Base-by-base conservation (phyloP, 306 rosid species). In the Vigna hirtella region DNA sequence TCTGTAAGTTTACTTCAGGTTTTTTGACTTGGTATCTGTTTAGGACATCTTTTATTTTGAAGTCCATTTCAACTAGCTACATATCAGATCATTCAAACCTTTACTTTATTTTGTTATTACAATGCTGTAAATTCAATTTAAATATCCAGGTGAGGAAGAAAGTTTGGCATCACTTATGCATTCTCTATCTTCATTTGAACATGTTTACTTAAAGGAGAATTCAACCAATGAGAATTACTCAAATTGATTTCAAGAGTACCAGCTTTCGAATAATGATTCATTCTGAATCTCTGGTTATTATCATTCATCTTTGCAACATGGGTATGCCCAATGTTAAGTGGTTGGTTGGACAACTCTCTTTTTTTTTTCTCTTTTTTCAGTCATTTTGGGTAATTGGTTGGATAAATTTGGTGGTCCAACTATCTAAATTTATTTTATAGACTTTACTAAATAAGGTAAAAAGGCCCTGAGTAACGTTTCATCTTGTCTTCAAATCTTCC, bases 11-110 rank as follows among this genome's bases (percentile, higher is more conserved):
- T 43, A 63, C 57, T 36, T 49, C 12, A 65, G 24, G 48, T 40
- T 67, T 70, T 26, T 52, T 30, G 52, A 62, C 56, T 69, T 81
- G 45, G 55, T 72, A 53, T 52, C 47, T 47, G 30, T 30, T 52
- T 63, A 38, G 45, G 9, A 20, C 32, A 36, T 59, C 9, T 52
- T 68, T 73, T 12, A 48, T 70, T 52, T 55, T 51, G 17, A 62
- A 38, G 64, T 43, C 6, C 65, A 42, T 73, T 78, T 65, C 12
- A 36, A 12, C 10, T 18, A 70, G 64, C 36, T 70, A 55, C 40
- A 11, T 48, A 53, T 62, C 45, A 63, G 1, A 62, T 83, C 57
- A 61, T 67, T 61, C 34, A 74, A 69, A 66, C 66, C 48, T 53
- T 18, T 15, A 49, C 38, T 61, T 5, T 58, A 3, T 17, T 61